Base-by-base conservation (phyloP, 2,329 filamentous ascomycete genomes). In the Calonectria crousiana region DNA sequence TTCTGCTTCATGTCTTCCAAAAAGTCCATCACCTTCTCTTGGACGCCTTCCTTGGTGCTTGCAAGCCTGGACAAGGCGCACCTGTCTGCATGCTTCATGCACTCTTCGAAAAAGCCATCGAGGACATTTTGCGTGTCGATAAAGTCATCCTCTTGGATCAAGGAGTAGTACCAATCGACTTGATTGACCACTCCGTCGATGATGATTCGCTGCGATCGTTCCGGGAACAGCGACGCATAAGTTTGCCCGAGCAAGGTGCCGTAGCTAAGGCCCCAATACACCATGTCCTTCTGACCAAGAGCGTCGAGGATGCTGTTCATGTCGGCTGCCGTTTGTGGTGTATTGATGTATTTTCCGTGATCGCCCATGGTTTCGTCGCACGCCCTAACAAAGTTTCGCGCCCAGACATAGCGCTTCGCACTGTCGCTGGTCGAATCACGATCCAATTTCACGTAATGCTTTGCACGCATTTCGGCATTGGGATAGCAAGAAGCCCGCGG, bases 241-340 rank as follows among this genome's bases (percentile, higher is more conserved):
- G 84, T 86, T 58, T 83, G 81, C 0, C 86, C 87, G 3, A 88
- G 81, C 2, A 84, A 72, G 0, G 83, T 86, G 20, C 86, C 86
- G 71, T 88, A 88, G 67, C 84, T 86, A 67, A 86, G 82, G 0
- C 87, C 86, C 85, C 85, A 87, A 64, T 85, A 87, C 10, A 81
- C 74, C 78, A 85, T 80, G 1, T 80, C 76, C 56, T 83, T 65
- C 32, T 82, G 76, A 3, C 83, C 84, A 49, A 84, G 60, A 26
- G 81, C 87, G 65, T 88, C 85, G 1, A 89, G 80, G 34, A 89
- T 88, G 16, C 81, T 85, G 75, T 88, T 88, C 87, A 89, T 89
- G 73, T 90, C 88, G 38, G 88, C 86, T 13, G 87, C 88, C 0
- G 87, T 87, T 77, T 89, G 87, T 0, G 87, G 87, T 0, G 88